Evolutionary conservation across 192 early-diverging fungal genomes (phyloP), one percentile per base, ranked within the genome.

Genomic region (Entomortierella parvispora): DNA sequence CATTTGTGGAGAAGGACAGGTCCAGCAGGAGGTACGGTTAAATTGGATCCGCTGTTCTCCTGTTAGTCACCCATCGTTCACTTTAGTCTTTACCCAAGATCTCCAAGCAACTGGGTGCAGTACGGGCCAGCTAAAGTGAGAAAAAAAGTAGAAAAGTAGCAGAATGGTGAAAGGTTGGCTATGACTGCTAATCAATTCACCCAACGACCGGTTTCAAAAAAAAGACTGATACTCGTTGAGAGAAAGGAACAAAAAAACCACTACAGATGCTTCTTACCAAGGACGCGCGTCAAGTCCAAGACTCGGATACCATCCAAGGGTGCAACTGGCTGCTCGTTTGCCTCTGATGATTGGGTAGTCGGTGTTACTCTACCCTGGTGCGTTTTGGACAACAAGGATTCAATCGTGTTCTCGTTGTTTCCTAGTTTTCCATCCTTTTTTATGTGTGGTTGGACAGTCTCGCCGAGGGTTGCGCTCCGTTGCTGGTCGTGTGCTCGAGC

Each of bases 31-130:
- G 7, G 37, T 5, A 12, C 37, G 37, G 37, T 40, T 40, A 40
- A 40, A 40, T 40, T 40, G 37, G n/a, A 40, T 40, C 37, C 37
- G 37, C 37, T 5, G 12, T 12, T 53, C 11, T 53, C 28, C 3
- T 17, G 14, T 29, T 3, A 5, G 7, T 53, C 12, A 56, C 33
- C 18, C 28, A 25, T 0, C 17, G 15, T 10, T 7, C 2, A 4
- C 11, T 42, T 45, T 5, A 31, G 10, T 33, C 18, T 54, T 72
- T 79, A 84, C 83, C 91, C 91, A 11, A 92, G 75, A 25, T 92
- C 91, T 47, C 91, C 91, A 5, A 92, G 62, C 26, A 92, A 76
- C 88, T 90, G 90, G 2, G 91, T 91, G 70, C 90, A 91, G 75
- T 88, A 92, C 15, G 91, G 91, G 1, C 91, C 91, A 62, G 91